Evolutionary conservation across 208 protist genomes (phyloP), one percentile per base, ranked within the genome.

Genomic region (Angomonas ambiguus): DNA sequence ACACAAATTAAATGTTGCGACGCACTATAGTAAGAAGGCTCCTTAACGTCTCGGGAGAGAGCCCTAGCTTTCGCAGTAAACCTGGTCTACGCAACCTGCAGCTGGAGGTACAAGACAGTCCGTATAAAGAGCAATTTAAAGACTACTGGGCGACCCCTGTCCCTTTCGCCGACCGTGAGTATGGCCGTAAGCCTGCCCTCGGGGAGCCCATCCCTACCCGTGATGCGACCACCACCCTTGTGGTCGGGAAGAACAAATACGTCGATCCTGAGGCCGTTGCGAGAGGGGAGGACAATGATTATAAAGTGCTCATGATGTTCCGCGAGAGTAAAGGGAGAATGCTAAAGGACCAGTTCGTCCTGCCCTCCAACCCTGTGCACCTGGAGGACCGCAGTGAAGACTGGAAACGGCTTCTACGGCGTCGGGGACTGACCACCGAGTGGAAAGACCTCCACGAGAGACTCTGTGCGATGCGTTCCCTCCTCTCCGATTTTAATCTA

Each of bases 61-160:
- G 84, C 67, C 89, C 89, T 0, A 81, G 77, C 49, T 93, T 90
- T 51, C 86, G 89, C 45, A 82, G 82, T 2, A 91, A 92, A 51
- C 89, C 86, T 0, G 82, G 82, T 53, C 71, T 90, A 34, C 78
- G 82, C 2, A 87, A 95, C 55, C 72, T 87, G 10, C 78, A 89
- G 27, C 70, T 91, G 45, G 86, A 95, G 48, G 89, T 86, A 3
- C 80, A 87, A 34, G 77, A 83, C 62, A 92, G 84, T 64, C 89
- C 86, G 20, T 95, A 95, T 74, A 95, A 95, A 75, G 89, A 95
- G 76, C 84, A 92, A 65, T 95, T 95, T 69, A 95, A 95, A 65
- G 83, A 93, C 49, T 95, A 83, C 78, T 95, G 89, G 87, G 61
- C 89, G 10, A 91, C 89, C 2, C 86, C 89, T 1, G 78, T 95